Conservation (phyloP, 768 basidiomycete genomes). For the Leccinum rimulosum region DNA sequence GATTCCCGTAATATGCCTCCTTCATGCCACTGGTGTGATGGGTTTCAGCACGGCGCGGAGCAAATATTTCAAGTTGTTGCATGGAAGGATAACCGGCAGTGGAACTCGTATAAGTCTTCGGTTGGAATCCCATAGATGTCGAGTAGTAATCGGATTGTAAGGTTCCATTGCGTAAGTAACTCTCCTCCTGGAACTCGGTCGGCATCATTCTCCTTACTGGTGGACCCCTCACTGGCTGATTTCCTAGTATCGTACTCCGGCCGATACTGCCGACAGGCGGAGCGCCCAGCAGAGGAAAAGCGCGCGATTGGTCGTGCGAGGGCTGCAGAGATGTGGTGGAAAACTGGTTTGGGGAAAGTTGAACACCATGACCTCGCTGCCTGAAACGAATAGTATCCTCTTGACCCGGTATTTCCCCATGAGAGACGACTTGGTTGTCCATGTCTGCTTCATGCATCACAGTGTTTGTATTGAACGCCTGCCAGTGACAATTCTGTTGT, state of each 20-base stretch:
- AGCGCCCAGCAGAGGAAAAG: conserved; percentile 41
- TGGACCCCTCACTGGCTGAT: not conserved
- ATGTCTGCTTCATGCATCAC: conserved; percentile 38
- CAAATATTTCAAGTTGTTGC: not conserved
- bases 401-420: conserved; percentile 46
- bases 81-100: not conserved
- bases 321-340: conserved; percentile 41
- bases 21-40: not conserved
- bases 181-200: not conserved
- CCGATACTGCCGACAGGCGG: conserved; percentile 15
- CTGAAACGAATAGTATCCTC: conserved; percentile 37
- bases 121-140: no score
- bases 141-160: no score
- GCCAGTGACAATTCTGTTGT: conserved; percentile 4
- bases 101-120: not conserved
- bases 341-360: conserved; percentile 43
- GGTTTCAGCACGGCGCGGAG: not conserved
- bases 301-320: conserved; percentile 43
- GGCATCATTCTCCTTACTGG: not conserved
- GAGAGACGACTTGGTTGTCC: conserved; percentile 24
- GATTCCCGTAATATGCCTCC: not conserved
- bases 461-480: conserved; percentile 27
- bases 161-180: no score
- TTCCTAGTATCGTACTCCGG: not conserved
- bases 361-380: conserved; percentile 30